Percentiles rank a stretch among this genome's conserved stretches.
phyloP scores from a whole-genome alignment of 169 alveolate species.

The Cryptosporidium canis region DNA sequence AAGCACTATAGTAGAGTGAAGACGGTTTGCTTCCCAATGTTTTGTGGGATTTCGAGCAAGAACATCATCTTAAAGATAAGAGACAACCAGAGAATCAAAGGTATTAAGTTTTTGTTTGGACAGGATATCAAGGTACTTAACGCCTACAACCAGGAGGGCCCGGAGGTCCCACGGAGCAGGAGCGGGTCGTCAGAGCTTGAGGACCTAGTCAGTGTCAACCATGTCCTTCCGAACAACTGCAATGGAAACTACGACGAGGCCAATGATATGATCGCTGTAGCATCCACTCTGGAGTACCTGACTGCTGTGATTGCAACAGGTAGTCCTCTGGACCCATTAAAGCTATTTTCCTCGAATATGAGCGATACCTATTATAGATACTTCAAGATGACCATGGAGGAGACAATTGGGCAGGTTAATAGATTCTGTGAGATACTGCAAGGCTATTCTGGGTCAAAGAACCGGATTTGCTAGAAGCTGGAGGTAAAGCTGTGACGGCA shows the following conservation, averaged over 20 bases:
- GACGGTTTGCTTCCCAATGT: slow-evolving; percentile 29
- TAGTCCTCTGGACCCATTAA: background rate
- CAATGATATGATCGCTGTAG: slow-evolving; percentile 39
- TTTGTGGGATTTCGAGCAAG: slow-evolving; percentile 60
- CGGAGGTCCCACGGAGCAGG: background rate
- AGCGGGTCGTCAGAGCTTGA: background rate
- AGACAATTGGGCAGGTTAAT: background rate
- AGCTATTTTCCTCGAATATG: slow-evolving; percentile 16
- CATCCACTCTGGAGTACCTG: slow-evolving; percentile 13
- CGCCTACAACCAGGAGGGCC: background rate
- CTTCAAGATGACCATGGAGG: slow-evolving; percentile 8
- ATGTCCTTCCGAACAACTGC: background rate
- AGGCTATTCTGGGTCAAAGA: slow-evolving; percentile 7
- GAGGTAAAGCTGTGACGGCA: background rate
- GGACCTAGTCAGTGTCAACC: background rate
- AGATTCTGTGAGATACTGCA: slow-evolving; percentile 1
- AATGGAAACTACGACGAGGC: background rate
- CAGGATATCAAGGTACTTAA: slow-evolving; percentile 11
- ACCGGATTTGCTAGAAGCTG: background rate
- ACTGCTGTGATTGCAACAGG: background rate
- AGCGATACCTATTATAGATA: slow-evolving; percentile 17
- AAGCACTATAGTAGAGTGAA: background rate
- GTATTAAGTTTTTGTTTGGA: slow-evolving; percentile 24
- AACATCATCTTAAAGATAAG: slow-evolving; percentile 11
- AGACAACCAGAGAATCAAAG: background rate